These are phyloP conservation scores for Leccinum arenicola DNA, from an alignment of 768 basidiomycete genomes.

Conservation along the genomic window DNA sequence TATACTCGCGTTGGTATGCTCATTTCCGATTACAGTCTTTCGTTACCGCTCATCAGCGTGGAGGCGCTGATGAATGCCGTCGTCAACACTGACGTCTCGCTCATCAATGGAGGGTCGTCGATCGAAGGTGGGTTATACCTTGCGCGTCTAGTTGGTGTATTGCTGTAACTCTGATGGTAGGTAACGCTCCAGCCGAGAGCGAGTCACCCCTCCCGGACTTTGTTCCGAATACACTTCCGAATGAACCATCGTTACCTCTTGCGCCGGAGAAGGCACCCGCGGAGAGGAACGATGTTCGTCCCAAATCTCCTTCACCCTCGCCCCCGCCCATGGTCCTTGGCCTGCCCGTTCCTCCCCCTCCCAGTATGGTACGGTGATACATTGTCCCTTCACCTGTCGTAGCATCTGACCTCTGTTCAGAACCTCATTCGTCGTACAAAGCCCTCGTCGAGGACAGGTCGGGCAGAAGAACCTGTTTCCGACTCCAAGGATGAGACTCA, in stretches of 20 bases:
- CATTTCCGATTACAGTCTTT: conserved; percentile 30
- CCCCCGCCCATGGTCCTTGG: conserved; percentile 21
- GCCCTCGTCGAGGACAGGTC: conserved; percentile 14
- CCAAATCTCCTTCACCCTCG: conserved; percentile 14
- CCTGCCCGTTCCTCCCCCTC: conserved; percentile 22
- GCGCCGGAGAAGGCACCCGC: conserved; percentile 8
- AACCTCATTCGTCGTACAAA: conserved; percentile 23
- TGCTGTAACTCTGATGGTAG: conserved; percentile 3
- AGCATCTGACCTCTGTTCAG: conserved; percentile 10
- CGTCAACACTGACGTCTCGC: conserved; percentile 34
- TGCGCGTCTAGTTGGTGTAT: background rate
- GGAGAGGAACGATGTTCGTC: conserved; percentile 13
- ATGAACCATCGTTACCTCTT: conserved; percentile 44
- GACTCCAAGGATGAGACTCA: conserved; percentile 11
- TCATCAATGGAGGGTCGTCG: conserved; percentile 25
- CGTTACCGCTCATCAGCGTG: conserved; percentile 42
- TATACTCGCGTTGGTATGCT: background rate
- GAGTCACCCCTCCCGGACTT: conserved; percentile 45
- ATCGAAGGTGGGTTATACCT: conserved; percentile 18
- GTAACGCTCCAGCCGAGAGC: conserved; percentile 5
- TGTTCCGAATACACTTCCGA: conserved; percentile 51
- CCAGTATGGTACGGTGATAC: conserved; percentile 17
- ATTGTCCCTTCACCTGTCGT: background rate
- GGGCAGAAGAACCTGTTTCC: conserved; percentile 6
- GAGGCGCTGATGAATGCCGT: conserved; percentile 54